Evolutionary conservation across 352 stramenopile species (phyloP), one percentile per base, ranked within the genome.

Genomic region (Globisporangium ultimum): DNA sequence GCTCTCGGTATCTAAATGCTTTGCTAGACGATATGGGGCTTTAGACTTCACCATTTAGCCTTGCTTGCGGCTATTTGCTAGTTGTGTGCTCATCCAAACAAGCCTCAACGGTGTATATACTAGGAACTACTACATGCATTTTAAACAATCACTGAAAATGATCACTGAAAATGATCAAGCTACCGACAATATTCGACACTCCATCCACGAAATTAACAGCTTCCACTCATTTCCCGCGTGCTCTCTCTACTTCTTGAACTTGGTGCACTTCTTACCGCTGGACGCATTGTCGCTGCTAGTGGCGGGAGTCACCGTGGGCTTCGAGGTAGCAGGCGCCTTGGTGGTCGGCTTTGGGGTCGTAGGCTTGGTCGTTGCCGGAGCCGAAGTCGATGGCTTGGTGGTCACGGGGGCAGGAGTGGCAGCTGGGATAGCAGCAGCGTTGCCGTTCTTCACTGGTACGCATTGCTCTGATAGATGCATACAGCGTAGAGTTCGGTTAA

Each of bases 391-490:
- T 11, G 28, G 48, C 48, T 42, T 24, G 48, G 20, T 13, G 11
- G 28, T 36, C 28, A 5, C 28, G 8, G 28, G 28, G 9, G 3
- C 28, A 5, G 28, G 28, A 10, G 28, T 36, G 28, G 28, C 28
- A 36, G 28, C 28, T 36, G 28, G 28, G 28, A 5, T 36, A 11
- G 28, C 28, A 6, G 28, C 28, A 36, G 28, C 21, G 48, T 28
- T 54, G 48, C 24, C 48, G 32, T 54, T 54, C 24, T 38, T 54
- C 24, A 54, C 32, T 6, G 47, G 46, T 6, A 58, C 61, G 18
- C 61, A 67, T n/a, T 67, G 38, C 11, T 54, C 48, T 54, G 48
- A 9, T 4, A 41, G 15, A 20, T 2, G 48, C n/a, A 54, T 36
- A 11, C 28, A 36, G 28, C 28, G 9, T 11, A 8, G 28, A 36